Base-by-base conservation (phyloP, 768 basidiomycete species). In the Tylopilus vinaceipallidus region DNA sequence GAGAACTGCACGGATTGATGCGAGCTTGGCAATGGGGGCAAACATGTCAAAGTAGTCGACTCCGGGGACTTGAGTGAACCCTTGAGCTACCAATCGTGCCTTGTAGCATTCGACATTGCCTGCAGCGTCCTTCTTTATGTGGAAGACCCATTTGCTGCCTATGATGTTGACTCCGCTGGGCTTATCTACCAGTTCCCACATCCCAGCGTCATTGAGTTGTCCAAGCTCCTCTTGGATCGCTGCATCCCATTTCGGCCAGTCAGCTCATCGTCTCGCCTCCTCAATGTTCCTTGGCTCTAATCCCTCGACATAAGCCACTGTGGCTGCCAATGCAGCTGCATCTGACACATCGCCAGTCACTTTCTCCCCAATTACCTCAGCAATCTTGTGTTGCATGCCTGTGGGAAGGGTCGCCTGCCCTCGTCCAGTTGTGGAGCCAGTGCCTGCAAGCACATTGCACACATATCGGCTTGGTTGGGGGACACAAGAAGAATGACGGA, bases 91-190 rank as follows among this genome's bases (percentile, higher is more conserved):
- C 12, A 29, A 12, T 12, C 27, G 27, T 6, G 27, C 27, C 27
- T 29, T 29, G 27, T 29, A 29, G 27, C 27, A 29, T 12, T 29
- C 27, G 6, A 29, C 12, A 6, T 29, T 6, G 27, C 27, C 29
- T 0, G 30, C 42, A 0, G 34, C 17, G 5, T 47, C 42, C 30
- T 47, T 47, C 11, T 47, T 52, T 2, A 43, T 41, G 4, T 42
- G 36, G 29, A 52, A 52, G 17, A 51, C 50, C 50, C 45, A 52
- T 26, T 52, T 47, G 17, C 35, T 16, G 16, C 32, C 19, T 4
- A 52, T n/a, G 0, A 50, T 3, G 19, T 50, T 50, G 1, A 10
- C 26, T 6, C 43, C 49, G 9, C 33, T 38, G 8, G 19, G 43
- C 5, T 29, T 10, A 10, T 32, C 49, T n/a, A n/a, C n/a, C n/a